These are phyloP conservation scores for Tricholoma sp. DNA, from an alignment of 768 basidiomycete genomes.

Conservation along the genomic window DNA sequence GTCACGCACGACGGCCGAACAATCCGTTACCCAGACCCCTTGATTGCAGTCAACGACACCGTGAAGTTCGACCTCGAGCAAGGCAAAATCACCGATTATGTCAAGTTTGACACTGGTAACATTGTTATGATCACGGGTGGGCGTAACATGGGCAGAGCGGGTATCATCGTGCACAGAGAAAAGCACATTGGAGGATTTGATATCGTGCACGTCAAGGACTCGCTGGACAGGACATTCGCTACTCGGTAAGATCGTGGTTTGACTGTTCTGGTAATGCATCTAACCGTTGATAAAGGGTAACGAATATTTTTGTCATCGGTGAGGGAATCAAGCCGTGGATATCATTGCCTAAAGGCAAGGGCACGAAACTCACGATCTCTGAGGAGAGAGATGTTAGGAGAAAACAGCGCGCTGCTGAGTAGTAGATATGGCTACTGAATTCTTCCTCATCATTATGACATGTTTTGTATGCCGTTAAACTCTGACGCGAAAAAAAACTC, in stretches of 20 bases:
- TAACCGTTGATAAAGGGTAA: constrained; percentile 49
- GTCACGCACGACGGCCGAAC: constrained; percentile 99
- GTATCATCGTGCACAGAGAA: constrained; percentile 94
- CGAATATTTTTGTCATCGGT: constrained; percentile 98
- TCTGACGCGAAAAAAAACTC: constrained; percentile 3
- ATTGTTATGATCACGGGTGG: constrained; percentile 98
- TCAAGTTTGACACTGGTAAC: constrained; percentile 97
- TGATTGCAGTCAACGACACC: constrained; percentile 94
- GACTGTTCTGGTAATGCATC: background rate
- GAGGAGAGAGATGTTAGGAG: constrained; percentile 94
- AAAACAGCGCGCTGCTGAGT: constrained; percentile 69
- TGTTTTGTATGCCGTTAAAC: constrained; percentile 32
- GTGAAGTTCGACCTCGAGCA: constrained; percentile 96
- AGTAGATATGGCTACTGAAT: constrained; percentile 32
- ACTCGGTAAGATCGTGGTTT: constrained; percentile 66
- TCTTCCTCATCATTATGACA: constrained; percentile 29
- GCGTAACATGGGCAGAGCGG: constrained; percentile 98
- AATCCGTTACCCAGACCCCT: constrained; percentile 98
- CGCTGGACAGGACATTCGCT: constrained; percentile 92
- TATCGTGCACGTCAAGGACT: constrained; percentile 97
- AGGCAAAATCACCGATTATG: constrained; percentile 86
- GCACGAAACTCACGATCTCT: constrained; percentile 94
- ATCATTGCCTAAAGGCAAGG: constrained; percentile 96
- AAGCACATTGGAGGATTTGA: constrained; percentile 98
- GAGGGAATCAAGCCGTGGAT: constrained; percentile 95